phyloP scores from a whole-genome alignment of 257 asterid species.

The Solanum peruvianum region DNA sequence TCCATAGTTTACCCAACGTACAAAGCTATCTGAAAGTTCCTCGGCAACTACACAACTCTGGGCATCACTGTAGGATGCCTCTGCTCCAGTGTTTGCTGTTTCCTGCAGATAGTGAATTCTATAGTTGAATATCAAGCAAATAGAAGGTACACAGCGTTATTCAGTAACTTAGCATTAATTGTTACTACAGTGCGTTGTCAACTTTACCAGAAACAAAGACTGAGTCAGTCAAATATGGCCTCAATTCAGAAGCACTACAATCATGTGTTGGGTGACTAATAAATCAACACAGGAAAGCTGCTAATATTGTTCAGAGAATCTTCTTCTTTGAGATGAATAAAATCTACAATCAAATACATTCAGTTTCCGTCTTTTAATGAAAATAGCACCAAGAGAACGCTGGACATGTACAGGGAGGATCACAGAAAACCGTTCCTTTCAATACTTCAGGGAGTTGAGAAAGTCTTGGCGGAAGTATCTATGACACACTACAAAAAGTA shows the following conservation, averaged over 20 bases:
- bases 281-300: background rate
- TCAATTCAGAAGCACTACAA: background rate
- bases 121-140: background rate
- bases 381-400: background rate
- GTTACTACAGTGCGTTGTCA: background rate
- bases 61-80: constrained; percentile 27
- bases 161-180: background rate
- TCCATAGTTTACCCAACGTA: constrained; percentile 65
- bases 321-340: background rate
- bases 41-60: constrained; percentile 44
- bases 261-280: background rate
- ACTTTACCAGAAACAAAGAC: background rate
- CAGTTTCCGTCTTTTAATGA: background rate
- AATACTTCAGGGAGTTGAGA: background rate
- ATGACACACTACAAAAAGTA: background rate
- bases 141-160: background rate
- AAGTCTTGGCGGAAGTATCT: background rate
- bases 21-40: constrained; percentile 86
- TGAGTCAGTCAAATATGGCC: background rate
- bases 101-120: constrained; percentile 30
- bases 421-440: background rate
- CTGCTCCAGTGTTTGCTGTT: constrained; percentile 33
- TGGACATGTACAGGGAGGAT: background rate
- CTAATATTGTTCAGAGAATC: background rate
- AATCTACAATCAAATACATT: background rate